Evolutionary conservation across 164 flowering plant species (phyloP).

Genomic region (Chimonanthus praecox): DNA sequence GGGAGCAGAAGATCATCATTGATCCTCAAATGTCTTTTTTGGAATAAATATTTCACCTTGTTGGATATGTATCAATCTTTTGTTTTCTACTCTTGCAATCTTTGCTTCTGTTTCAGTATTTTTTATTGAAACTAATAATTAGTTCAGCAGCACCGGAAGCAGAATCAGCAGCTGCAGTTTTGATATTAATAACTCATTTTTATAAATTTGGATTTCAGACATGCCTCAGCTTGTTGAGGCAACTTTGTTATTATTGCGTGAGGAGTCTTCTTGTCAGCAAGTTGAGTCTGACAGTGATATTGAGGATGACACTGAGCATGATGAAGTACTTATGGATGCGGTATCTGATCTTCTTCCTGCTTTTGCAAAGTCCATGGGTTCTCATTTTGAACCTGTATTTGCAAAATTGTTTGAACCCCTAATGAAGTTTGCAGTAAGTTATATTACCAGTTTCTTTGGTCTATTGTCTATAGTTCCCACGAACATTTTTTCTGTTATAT

Average conservation of each 20-base stretch:
- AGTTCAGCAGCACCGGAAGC: neutral
- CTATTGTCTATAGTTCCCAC: neutral
- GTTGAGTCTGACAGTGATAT: constrained; percentile 69
- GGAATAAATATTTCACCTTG: neutral
- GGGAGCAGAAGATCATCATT: neutral
- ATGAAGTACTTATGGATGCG: constrained; percentile 98
- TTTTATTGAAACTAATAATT: neutral
- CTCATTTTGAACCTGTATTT: constrained; percentile 80
- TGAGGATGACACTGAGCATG: constrained; percentile 79
- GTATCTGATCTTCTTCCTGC: constrained; percentile 96
- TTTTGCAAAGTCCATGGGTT: constrained; percentile 91
- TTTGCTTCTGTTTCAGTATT: no score
- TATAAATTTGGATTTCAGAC: constrained; percentile 34
- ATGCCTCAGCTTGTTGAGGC: constrained; percentile 76
- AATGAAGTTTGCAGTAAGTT: constrained; percentile 90
- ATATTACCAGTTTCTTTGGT: neutral
- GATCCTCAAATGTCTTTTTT: neutral
- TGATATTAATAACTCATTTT: neutral
- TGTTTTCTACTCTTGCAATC: neutral
- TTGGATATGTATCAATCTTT: neutral
- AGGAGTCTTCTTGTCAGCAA: constrained; percentile 84
- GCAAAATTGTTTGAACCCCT: constrained; percentile 73
- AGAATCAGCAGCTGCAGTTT: neutral
- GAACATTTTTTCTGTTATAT: neutral
- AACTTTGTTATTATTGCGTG: constrained; percentile 62